These are phyloP conservation scores for Entomortierella parvispora DNA, from an alignment of 192 early-diverging fungal genomes.

Conservation along the genomic window DNA sequence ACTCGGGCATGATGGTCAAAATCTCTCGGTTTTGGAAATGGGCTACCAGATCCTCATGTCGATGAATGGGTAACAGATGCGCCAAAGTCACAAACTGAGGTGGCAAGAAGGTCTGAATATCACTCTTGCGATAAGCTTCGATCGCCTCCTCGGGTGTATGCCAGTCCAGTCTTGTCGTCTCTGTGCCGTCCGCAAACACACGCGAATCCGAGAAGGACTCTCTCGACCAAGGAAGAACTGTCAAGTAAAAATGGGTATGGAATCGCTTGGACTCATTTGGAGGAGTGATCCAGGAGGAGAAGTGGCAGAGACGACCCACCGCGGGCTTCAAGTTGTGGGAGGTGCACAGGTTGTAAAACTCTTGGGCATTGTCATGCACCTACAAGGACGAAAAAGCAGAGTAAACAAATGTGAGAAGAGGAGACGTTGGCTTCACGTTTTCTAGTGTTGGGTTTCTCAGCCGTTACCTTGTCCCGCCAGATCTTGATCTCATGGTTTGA, in stretches of 20 bases:
- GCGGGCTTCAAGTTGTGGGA: slow-evolving; percentile 55
- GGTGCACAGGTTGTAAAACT: slow-evolving; percentile 63
- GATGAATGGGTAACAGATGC: slow-evolving; percentile 55
- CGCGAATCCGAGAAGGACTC: slow-evolving; percentile 34
- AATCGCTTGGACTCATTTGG: slow-evolving; percentile 64
- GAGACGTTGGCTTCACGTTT: too few relatives aligned
- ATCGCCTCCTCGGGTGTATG: slow-evolving; percentile 69
- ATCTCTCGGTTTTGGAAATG: slow-evolving; percentile 26
- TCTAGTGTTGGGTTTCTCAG: neutral
- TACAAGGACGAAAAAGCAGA: neutral
- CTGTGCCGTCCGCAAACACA: slow-evolving; percentile 63
- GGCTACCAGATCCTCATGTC: slow-evolving; percentile 59
- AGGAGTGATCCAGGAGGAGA: slow-evolving; percentile 77
- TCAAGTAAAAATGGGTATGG: slow-evolving; percentile 75
- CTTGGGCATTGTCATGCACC: slow-evolving; percentile 57
- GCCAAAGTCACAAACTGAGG: slow-evolving; percentile 73
- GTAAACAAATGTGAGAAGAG: neutral
- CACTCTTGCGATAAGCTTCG: slow-evolving; percentile 52
- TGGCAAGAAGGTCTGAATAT: slow-evolving; percentile 64
- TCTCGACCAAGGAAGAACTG: slow-evolving; percentile 58
- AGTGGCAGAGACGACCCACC: slow-evolving; percentile 61
- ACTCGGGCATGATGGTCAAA: slow-evolving; percentile 47
- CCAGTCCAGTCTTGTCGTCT: slow-evolving; percentile 75
- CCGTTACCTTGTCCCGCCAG: slow-evolving; percentile 61
- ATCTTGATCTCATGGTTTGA: slow-evolving; percentile 26